phyloP scores from a whole-genome alignment of 139 green algal species.

The Closterium sp. region DNA sequence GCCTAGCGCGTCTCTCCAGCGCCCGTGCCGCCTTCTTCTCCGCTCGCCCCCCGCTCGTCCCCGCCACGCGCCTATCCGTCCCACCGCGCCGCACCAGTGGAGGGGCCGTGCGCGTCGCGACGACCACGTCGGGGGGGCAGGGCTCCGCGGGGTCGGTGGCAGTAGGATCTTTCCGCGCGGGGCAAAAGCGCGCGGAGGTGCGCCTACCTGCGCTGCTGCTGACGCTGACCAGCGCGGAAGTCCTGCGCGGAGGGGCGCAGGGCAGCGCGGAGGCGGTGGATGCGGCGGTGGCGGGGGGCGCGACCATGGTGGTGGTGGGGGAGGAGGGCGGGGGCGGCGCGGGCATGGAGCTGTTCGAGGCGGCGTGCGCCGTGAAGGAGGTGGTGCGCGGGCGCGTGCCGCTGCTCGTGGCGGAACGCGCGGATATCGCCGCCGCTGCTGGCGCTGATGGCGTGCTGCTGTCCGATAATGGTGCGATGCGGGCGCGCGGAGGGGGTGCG shows the following conservation, averaged over 20 bases:
- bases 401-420: slow-evolving; percentile 80
- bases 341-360: slow-evolving; percentile 74
- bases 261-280: slow-evolving; percentile 13
- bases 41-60: neutral
- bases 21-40: neutral
- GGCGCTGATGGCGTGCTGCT: slow-evolving; percentile 85
- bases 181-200: slow-evolving; percentile 41
- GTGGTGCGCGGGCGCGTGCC: slow-evolving; percentile 70
- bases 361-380: slow-evolving; percentile 68
- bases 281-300: slow-evolving; percentile 62
- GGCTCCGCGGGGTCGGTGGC: neutral
- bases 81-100: neutral
- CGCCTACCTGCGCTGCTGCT: slow-evolving; percentile 29
- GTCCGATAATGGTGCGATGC: slow-evolving; percentile 58
- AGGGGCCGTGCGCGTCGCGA: neutral
- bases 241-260: neutral
- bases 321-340: slow-evolving; percentile 11
- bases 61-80: neutral
- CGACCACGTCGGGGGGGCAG: neutral
- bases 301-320: slow-evolving; percentile 68
- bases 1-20: neutral
- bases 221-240: slow-evolving; percentile 1
- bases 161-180: slow-evolving; percentile 24
- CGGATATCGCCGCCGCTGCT: slow-evolving; percentile 82
- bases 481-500: no score